Conservation (phyloP, 331 rosid genomes). For the Saraca asoca region DNA sequence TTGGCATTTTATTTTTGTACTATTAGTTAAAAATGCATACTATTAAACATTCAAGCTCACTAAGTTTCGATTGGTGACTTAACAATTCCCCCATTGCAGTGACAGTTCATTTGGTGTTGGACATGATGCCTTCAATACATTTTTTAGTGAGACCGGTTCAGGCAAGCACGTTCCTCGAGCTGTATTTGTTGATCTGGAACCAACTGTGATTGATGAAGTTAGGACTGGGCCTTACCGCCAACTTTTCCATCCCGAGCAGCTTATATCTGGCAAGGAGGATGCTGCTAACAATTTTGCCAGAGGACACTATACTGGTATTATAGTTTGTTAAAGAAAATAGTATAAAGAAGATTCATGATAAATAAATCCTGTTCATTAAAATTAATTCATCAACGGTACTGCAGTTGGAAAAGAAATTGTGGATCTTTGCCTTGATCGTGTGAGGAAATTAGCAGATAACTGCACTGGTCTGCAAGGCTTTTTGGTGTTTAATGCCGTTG, state of each 20-base stretch:
- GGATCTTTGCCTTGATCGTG: constrained; percentile 54
- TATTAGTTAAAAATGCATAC: no score
- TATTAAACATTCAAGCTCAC: no score
- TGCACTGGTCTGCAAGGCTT: constrained; percentile 56
- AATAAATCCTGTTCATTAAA: no score
- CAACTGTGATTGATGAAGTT: constrained; percentile 54
- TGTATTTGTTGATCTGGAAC: constrained; percentile 52
- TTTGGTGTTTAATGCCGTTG: constrained; percentile 50
- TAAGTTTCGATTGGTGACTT: no score
- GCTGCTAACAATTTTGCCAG: constrained; percentile 56
- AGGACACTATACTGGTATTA: constrained; percentile 50
- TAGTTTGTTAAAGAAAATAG: no score
- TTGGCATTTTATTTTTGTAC: no score
- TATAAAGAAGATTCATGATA: no score
- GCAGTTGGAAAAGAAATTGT: constrained; percentile 55
- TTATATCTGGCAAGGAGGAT: constrained; percentile 52
- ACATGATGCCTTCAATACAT: constrained; percentile 50
- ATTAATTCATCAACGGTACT: neutral
- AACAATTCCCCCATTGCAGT: constrained; percentile 2
- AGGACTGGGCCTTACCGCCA: constrained; percentile 51
- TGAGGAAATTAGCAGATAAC: constrained; percentile 50
- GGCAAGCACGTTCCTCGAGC: constrained; percentile 55
- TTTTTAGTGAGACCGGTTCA: constrained; percentile 53
- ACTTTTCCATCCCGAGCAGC: constrained; percentile 53
- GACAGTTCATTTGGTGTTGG: constrained; percentile 46